Conservation (phyloP, 257 asterid species). For the Lycium barbarum region DNA sequence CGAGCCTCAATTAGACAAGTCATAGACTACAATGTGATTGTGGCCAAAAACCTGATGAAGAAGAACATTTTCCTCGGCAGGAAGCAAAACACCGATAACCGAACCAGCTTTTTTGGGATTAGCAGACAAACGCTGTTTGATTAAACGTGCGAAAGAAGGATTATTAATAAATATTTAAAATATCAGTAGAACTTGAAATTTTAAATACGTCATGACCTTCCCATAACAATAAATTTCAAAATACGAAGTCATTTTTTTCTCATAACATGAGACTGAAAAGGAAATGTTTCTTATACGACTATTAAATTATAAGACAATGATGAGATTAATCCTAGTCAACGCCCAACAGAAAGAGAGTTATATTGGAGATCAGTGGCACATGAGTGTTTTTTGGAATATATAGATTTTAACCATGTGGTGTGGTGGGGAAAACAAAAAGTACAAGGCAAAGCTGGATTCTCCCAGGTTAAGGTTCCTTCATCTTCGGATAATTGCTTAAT, state of each 20-base stretch:
- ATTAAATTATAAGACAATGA: background rate
- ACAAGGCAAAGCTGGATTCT: conserved; percentile 19
- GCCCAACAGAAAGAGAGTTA: background rate
- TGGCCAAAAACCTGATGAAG: background rate
- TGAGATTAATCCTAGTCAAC: background rate
- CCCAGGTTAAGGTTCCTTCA: background rate
- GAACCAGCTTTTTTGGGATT: background rate
- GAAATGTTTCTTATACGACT: background rate
- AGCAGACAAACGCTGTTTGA: background rate
- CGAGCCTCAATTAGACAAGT: background rate
- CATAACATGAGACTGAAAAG: background rate
- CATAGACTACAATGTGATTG: background rate
- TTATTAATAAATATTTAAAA: background rate
- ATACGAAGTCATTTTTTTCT: background rate
- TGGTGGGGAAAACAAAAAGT: background rate
- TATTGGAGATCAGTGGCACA: background rate
- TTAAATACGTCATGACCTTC: background rate
- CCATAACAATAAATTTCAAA: background rate
- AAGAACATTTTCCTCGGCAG: background rate
- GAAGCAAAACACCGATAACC: background rate
- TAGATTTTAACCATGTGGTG: background rate
- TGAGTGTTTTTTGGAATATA: conserved; percentile 13
- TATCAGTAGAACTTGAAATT: background rate
- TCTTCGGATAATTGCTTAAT: background rate
- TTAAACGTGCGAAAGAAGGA: background rate